Conservation (phyloP, 768 basidiomycete genomes). For the Rhodotorula kratochvilovae region DNA sequence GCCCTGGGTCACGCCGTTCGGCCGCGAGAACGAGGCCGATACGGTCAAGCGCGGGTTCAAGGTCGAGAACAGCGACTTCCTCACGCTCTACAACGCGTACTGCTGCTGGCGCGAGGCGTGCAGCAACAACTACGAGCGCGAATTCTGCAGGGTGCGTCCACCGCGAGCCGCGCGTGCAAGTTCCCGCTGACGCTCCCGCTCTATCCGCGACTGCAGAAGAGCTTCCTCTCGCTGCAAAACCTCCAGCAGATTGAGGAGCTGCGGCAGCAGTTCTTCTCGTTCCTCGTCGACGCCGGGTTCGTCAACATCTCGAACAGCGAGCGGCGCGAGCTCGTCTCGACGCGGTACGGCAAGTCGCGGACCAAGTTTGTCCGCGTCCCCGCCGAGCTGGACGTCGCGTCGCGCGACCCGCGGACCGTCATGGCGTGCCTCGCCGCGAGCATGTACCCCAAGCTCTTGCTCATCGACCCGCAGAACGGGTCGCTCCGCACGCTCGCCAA, state of each 20-base stretch:
- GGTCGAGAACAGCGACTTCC: conserved; percentile 83
- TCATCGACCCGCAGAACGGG: conserved; percentile 59
- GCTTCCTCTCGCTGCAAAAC: conserved; percentile 55
- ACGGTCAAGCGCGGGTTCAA: conserved; percentile 75
- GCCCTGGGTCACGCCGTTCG: conserved; percentile 84
- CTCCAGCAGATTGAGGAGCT: conserved; percentile 94
- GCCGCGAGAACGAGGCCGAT: conserved; percentile 79
- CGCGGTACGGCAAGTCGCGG: conserved; percentile 60
- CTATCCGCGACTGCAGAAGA: conserved; percentile 8
- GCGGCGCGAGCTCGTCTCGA: conserved; percentile 65
- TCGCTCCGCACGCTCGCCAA: conserved; percentile 76
- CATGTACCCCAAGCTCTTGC: conserved; percentile 83
- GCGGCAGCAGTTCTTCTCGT: conserved; percentile 82
- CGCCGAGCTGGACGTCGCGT: conserved; percentile 63
- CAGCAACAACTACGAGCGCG: conserved; percentile 60
- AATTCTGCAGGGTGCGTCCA: conserved; percentile 70
- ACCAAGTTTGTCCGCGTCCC: conserved; percentile 75
- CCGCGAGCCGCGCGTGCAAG: conserved; percentile 55
- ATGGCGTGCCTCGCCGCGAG: conserved; percentile 79
- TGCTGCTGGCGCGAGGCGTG: conserved; percentile 75
- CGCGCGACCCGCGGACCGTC: conserved; percentile 61
- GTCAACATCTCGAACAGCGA: conserved; percentile 64
- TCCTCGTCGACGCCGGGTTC: conserved; percentile 82
- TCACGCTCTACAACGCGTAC: conserved; percentile 88
- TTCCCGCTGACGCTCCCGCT: no score